Base-by-base conservation (phyloP, 2,329 filamentous ascomycete species). In the Pseudogymnoascus sp. region DNA sequence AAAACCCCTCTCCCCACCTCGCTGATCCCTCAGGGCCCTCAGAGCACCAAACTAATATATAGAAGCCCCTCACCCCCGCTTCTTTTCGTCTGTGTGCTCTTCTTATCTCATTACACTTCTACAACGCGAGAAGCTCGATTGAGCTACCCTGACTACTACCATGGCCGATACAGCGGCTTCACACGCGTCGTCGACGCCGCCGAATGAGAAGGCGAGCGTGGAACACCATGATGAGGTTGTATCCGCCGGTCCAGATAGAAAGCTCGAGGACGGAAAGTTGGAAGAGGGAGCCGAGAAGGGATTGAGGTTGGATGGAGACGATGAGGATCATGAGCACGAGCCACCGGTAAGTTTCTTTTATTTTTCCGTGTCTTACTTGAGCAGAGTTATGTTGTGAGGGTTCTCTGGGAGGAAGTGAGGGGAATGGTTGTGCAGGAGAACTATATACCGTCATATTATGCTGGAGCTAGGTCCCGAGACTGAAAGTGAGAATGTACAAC, bases 291-390 rank as follows among this genome's bases (percentile, higher is more conserved):
- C 74, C 64, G 78, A 78, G 62, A 67, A 74, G 66, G 76, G 76
- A 22, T 64, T 78, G 2, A 71, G 76, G 14, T 77, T 74, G 4
- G 74, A 78, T 62, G 77, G 75, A 22, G 77, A 81, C 65, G 78
- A 75, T 34, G 74, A 75, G 57, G 74, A 77, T 60, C 77, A 78
- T 68, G 76, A 78, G 58, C 74, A 74, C 64, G 76, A 79, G 64
- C 74, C 75, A 58, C 74, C 75, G 20, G 78, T 79, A 70, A 61
- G 71, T 67, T 25, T 25, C 4, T 25, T 57, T 22, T 57, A 20
- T 16, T 30, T 16, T 35, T 16, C 25, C n/a, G 20, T n/a, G 12
- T 38, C 32, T 58, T 58, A 18, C 9, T 20, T 8, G 54, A 2
- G 14, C 14, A 16, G 28, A n/a, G 8, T 9, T 9, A 20, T 25